These are phyloP conservation scores for Coriaria nepalensis DNA, from an alignment of 306 rosid species.

Conservation along the genomic window DNA sequence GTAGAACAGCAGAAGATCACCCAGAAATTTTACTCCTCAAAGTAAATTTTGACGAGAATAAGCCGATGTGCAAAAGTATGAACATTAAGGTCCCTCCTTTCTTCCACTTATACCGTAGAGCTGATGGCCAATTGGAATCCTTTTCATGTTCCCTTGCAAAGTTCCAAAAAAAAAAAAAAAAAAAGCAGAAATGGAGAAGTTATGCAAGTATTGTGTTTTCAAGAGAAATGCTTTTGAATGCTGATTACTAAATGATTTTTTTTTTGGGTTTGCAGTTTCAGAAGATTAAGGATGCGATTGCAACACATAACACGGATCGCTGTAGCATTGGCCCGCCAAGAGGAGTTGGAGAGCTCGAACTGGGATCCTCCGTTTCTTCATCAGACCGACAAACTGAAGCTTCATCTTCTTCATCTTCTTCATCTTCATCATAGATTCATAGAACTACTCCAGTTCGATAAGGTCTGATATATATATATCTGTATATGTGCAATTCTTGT, in stretches of 20 bases:
- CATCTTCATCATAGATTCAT: no score
- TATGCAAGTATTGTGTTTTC: no score
- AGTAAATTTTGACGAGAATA: constrained; percentile 94
- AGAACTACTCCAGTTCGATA: no score
- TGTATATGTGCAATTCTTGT: no score
- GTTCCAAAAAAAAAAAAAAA: constrained; percentile 23
- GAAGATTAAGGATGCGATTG: constrained; percentile 84
- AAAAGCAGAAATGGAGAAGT: no score
- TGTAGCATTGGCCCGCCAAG: constrained; percentile 95
- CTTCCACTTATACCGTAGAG: constrained; percentile 95
- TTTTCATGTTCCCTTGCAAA: constrained; percentile 98
- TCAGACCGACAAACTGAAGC: no score
- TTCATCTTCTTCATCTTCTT: no score
- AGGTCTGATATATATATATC: no score
- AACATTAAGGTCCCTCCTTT: constrained; percentile 94
- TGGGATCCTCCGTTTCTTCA: no score
- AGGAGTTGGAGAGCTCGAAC: constrained; percentile 20
- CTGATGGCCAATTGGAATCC: constrained; percentile 81
- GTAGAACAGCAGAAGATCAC: constrained; percentile 90
- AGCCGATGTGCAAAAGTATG: constrained; percentile 93
- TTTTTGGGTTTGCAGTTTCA: constrained; percentile 50
- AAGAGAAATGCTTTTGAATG: background rate
- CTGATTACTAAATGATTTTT: constrained; percentile 1
- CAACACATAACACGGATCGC: constrained; percentile 83
- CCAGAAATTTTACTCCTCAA: constrained; percentile 79